Percentiles rank a stretch among this genome's conserved stretches.
These are phyloP conservation scores for Coemansia erecta DNA, from an alignment of 192 early-diverging fungal species.

Conservation along the genomic window DNA sequence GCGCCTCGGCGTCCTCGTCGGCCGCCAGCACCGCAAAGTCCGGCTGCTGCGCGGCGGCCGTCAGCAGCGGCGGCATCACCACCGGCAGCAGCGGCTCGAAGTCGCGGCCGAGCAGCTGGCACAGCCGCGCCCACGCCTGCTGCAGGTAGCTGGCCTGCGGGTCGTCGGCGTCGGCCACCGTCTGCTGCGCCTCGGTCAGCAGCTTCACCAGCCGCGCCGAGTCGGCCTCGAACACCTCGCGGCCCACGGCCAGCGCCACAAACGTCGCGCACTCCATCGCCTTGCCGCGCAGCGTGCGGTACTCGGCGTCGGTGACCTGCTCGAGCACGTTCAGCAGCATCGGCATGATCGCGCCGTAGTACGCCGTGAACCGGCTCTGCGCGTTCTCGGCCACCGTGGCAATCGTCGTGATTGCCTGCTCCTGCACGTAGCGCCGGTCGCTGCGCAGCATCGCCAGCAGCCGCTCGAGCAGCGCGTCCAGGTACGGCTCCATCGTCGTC, in stretches of 20 bases:
- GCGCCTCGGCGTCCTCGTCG: constrained; percentile 80
- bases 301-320: constrained; percentile 81
- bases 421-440: constrained; percentile 90
- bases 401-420: constrained; percentile 98
- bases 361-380: constrained; percentile 86
- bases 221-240: constrained; percentile 80
- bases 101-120: constrained; percentile 89
- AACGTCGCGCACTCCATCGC: constrained; percentile 97
- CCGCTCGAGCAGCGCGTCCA: constrained; percentile 86
- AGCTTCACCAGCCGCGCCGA: constrained; percentile 78
- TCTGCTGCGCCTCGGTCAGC: constrained; percentile 75
- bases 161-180: constrained; percentile 86
- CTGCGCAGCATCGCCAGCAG: constrained; percentile 83
- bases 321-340: constrained; percentile 85
- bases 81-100: constrained; percentile 91
- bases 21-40: constrained; percentile 86
- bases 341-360: constrained; percentile 95
- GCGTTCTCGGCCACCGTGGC: constrained; percentile 96
- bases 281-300: constrained; percentile 91
- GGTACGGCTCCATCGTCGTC: constrained; percentile 79
- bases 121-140: constrained; percentile 94
- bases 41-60: constrained; percentile 84
- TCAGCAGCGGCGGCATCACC: constrained; percentile 90
- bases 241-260: constrained; percentile 91
- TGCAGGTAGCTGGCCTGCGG: constrained; percentile 90